A percentile compares a stretch with the other conserved stretches of the same genome.
Evolutionary conservation across 495 filamentous ascomycete species (phyloP).

Genomic region (Aspergillus nanangensis): DNA sequence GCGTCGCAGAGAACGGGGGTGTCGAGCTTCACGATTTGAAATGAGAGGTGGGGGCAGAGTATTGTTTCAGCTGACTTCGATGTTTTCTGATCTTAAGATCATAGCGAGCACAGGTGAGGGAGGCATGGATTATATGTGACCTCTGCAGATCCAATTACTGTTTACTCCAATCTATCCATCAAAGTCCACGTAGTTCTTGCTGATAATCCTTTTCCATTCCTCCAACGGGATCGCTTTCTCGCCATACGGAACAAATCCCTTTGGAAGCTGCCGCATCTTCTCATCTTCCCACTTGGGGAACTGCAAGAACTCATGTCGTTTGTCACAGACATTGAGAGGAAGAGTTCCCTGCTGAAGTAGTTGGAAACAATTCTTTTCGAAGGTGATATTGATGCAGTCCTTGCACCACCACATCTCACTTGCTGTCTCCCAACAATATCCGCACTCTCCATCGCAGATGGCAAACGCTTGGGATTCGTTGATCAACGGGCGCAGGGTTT

Average conservation of each 20-base stretch:
- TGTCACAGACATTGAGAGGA: constrained; percentile 24
- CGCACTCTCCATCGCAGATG: constrained; percentile 22
- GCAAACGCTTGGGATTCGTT: constrained; percentile 7
- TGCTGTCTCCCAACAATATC: constrained; percentile 15
- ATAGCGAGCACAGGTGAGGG: no score
- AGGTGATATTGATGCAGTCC: constrained; percentile 28
- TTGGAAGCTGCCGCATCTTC: constrained; percentile 9
- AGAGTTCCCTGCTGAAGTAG: constrained; percentile 22
- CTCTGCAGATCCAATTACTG: no score
- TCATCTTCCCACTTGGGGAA: constrained; percentile 29
- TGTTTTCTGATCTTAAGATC: background rate
- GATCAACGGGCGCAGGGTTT: background rate
- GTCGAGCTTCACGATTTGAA: no score
- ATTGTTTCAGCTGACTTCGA: background rate
- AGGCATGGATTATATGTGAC: no score
- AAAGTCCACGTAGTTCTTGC: constrained; percentile 19
- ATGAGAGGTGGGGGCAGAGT: no score
- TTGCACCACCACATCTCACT: constrained; percentile 31
- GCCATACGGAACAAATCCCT: constrained; percentile 24
- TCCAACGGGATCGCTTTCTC: constrained; percentile 29
- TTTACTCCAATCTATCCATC: no score
- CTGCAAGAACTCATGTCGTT: constrained; percentile 31
- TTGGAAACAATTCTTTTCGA: constrained; percentile 25
- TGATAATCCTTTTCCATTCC: constrained; percentile 32
- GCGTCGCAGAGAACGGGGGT: background rate